Conservation (phyloP, 2,329 filamentous ascomycete species). For the Fragosphaeria purpurea region DNA sequence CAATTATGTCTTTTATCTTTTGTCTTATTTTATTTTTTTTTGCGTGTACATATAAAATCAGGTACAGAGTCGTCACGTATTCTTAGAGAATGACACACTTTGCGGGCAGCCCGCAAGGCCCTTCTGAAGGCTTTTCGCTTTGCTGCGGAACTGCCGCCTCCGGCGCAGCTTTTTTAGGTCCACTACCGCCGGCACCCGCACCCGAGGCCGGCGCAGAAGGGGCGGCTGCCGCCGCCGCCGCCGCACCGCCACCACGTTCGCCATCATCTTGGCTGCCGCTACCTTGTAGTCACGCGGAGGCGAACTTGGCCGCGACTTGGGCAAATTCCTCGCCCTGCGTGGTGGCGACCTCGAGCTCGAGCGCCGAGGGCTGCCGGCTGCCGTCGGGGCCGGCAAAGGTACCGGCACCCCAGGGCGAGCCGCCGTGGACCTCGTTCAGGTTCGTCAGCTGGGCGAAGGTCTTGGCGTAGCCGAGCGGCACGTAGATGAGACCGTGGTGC, state of each 20-base stretch:
- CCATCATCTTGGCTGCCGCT: constrained; percentile 23
- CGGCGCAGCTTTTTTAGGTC: constrained; percentile 9
- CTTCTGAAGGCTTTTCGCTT: constrained; percentile 9
- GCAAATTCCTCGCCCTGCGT: constrained; percentile 83
- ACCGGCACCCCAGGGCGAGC: constrained; percentile 85
- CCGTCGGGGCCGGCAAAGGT: constrained; percentile 76
- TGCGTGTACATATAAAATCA: too few species aligned
- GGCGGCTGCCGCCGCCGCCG: constrained; percentile 9
- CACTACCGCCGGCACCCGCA: constrained; percentile 11
- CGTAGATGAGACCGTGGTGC: constrained; percentile 93
- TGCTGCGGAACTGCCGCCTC: constrained; percentile 11
- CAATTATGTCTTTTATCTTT: too few species aligned
- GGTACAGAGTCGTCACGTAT: neutral
- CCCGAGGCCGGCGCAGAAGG: neutral
- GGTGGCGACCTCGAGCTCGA: constrained; percentile 70
- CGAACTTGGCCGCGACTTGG: constrained; percentile 59
- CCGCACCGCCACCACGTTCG: constrained; percentile 6
- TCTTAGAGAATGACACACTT: constrained; percentile 12
- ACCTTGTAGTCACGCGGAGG: constrained; percentile 67
- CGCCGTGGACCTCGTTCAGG: constrained; percentile 72
- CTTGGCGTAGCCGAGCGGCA: constrained; percentile 88
- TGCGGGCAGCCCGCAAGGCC: constrained; percentile 13
- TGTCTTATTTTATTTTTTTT: too few species aligned
- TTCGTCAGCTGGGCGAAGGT: constrained; percentile 61
- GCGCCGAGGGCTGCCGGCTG: constrained; percentile 64